Evolutionary conservation across 768 basidiomycete species (phyloP).

Genomic region (Boletus huronensis): DNA sequence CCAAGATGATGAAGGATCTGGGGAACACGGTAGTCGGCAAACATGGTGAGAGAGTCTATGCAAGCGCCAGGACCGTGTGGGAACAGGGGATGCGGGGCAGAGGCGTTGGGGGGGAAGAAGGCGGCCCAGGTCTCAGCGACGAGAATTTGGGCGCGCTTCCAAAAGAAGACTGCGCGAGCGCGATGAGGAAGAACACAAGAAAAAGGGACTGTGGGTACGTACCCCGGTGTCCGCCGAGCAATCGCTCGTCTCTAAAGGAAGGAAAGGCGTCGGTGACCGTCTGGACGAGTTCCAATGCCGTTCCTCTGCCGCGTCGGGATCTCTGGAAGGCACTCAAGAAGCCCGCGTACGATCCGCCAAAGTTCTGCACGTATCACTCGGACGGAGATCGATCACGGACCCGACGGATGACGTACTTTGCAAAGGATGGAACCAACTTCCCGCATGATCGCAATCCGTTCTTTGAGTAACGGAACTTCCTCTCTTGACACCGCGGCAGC

Average conservation of each 20-base stretch:
- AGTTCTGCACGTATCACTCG: constrained; percentile 42
- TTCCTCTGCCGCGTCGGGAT: constrained; percentile 50
- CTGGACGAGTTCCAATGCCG: constrained; percentile 69
- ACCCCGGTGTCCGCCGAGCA: constrained; percentile 60
- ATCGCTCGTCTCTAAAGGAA: constrained; percentile 68
- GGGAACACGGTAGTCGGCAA: constrained; percentile 90
- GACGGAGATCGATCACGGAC: constrained; percentile 5
- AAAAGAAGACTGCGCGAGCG: constrained; percentile 58
- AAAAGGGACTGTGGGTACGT: constrained; percentile 1
- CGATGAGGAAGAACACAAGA: background rate
- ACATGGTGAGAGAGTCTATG: constrained; percentile 83
- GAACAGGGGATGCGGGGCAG: constrained; percentile 66
- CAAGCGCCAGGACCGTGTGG: constrained; percentile 51
- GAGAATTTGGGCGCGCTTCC: constrained; percentile 91
- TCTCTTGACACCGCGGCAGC: constrained; percentile 56
- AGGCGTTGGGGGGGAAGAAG: constrained; percentile 60
- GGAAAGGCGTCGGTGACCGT: constrained; percentile 70
- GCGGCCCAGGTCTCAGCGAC: constrained; percentile 93
- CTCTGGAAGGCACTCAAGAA: constrained; percentile 62
- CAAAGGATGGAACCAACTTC: constrained; percentile 72
- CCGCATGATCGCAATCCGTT: constrained; percentile 75
- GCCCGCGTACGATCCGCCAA: constrained; percentile 65
- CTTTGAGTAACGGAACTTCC: constrained; percentile 60
- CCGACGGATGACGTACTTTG: constrained; percentile 43
- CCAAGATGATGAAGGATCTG: constrained; percentile 84